Evolutionary conservation across 257 asterid genomes (phyloP), one percentile per base, ranked within the genome.

Genomic region (Verbascum thapsus): DNA sequence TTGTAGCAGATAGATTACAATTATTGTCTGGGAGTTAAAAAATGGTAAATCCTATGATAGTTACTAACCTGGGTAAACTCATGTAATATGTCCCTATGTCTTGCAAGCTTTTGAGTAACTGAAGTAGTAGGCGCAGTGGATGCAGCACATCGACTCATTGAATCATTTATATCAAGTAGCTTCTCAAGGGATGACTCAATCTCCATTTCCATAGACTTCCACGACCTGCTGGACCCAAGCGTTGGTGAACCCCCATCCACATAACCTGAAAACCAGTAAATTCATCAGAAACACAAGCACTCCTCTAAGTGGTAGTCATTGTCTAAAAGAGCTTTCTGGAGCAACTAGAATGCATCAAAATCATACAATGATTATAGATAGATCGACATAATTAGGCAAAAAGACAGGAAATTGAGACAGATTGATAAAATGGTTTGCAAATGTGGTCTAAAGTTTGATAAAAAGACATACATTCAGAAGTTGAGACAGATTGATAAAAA

Each of bases 151-250:
- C 85, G 74, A 73, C 89, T 85, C 94, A 85, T 76, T 1, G 89
- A 63, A 45, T 85, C 94, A 64, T 85, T 85, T 61, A 82, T 70
- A 64, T 85, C 94, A 71, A 82, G 67, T 43, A 85, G 73, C 74
- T 85, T 80, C 75, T 85, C 94, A 67, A 85, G 94, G 72, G 68
- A 82, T 9, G 94, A 78, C 67, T 85, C 83, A 40, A 85, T 85
- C 82, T 82, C 94, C 82, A 85, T 80, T 72, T 85, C 94, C 70
- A 75, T 78, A 38, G 89, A 82, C 59, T 82, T 80, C 94, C 94
- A 85, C 5, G 89, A 85, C 71, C 94, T 78, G 54, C 81, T 72
- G 19, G 85, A 61, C 44, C 85, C 87, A 58, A 78, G 44, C 49
- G 88, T 81, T 45, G 92, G 92, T 10, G 92, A 85, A 71, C 82